phyloP scores from a whole-genome alignment of 2,329 filamentous ascomycete species.

The Penicillium polonicum region DNA sequence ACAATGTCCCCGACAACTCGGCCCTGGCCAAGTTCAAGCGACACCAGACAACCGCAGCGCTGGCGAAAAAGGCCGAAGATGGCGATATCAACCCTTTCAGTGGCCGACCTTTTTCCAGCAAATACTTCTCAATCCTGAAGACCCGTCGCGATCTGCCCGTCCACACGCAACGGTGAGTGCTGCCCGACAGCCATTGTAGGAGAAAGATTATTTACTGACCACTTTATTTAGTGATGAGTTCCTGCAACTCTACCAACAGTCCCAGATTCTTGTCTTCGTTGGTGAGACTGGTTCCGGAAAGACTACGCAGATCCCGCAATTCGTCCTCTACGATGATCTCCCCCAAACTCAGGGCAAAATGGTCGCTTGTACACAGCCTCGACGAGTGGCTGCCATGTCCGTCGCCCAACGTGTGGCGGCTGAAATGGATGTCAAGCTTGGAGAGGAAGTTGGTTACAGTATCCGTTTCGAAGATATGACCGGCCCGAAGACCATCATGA shows the following conservation, averaged over 20 bases:
- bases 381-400: slow-evolving; percentile 97
- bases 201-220: slow-evolving; percentile 7
- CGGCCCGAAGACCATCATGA: slow-evolving; percentile 81
- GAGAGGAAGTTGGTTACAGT: slow-evolving; percentile 95
- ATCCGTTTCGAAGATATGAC: slow-evolving; percentile 99
- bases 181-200: not conserved
- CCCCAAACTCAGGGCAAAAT: slow-evolving; percentile 83
- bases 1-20: slow-evolving; percentile 42
- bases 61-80: slow-evolving; percentile 74
- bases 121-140: slow-evolving; percentile 89
- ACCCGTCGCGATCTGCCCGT: slow-evolving; percentile 83
- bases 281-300: slow-evolving; percentile 99
- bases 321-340: slow-evolving; percentile 94
- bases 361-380: slow-evolving; percentile 94
- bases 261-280: slow-evolving; percentile 96
- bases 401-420: slow-evolving; percentile 97
- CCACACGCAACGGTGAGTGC: slow-evolving; percentile 76
- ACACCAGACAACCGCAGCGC: slow-evolving; percentile 74
- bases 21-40: slow-evolving; percentile 67
- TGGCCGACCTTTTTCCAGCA: slow-evolving; percentile 68
- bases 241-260: slow-evolving; percentile 84
- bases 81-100: slow-evolving; percentile 84
- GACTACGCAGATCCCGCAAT: slow-evolving; percentile 98
- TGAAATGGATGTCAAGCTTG: slow-evolving; percentile 90
- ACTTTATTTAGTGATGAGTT: slow-evolving; percentile 71